Percentiles rank a stretch among this genome's conserved stretches.
phyloP scores from a whole-genome alignment of 78 protist species.

The Paratrimastix pyriformis region DNA sequence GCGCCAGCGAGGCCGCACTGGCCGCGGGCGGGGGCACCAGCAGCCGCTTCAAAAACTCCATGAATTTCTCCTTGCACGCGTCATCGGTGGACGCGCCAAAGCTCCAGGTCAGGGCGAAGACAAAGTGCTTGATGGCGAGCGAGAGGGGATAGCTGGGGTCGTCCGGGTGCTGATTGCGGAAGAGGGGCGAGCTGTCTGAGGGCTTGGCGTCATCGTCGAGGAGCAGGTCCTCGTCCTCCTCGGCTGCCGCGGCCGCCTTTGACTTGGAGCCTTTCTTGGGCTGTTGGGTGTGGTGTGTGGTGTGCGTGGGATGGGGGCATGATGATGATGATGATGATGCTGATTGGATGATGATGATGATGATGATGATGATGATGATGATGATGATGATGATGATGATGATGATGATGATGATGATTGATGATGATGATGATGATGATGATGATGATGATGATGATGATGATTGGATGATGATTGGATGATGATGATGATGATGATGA shows the following conservation, averaged over 20 bases:
- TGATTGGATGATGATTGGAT: too few relatives aligned
- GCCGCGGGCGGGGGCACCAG: neutral
- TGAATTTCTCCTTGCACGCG: neutral
- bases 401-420: too few relatives aligned
- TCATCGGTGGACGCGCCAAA: slow-evolving; percentile 30
- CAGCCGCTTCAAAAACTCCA: neutral
- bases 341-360: too few relatives aligned
- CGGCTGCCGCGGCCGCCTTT: neutral
- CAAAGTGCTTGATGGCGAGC: neutral
- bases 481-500: too few relatives aligned
- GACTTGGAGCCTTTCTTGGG: neutral
- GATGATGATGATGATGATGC: too few relatives aligned
- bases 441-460: too few relatives aligned
- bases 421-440: too few relatives aligned
- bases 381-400: too few relatives aligned
- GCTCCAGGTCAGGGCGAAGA: slow-evolving; percentile 38
- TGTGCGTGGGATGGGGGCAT: too few relatives aligned
- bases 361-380: too few relatives aligned
- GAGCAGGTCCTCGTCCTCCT: neutral
- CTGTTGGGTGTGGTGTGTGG: too few relatives aligned
- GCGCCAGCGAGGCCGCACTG: too few relatives aligned
- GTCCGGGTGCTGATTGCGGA: neutral
- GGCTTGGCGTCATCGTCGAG: neutral
- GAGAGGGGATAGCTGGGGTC: neutral
- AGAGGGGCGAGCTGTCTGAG: slow-evolving; percentile 3